These are phyloP conservation scores for Lineolata rhizophorae DNA, from an alignment of 495 filamentous ascomycete species.

Conservation along the genomic window DNA sequence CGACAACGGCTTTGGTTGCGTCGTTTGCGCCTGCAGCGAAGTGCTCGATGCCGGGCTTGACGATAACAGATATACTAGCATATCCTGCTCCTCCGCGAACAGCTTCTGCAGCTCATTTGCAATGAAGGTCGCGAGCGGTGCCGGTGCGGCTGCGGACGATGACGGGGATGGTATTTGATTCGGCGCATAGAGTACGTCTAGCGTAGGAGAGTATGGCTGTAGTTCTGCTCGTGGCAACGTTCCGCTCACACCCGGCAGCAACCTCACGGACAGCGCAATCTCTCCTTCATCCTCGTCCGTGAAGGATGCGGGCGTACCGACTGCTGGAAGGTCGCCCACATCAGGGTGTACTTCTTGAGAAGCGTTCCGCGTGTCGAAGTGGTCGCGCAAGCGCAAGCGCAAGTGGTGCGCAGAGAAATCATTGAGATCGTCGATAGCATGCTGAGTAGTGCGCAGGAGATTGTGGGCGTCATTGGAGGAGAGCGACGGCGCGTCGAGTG, in stretches of 20 bases:
- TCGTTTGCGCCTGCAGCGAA: background rate
- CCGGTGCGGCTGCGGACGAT: slow-evolving; percentile 49
- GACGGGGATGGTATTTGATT: slow-evolving; percentile 47
- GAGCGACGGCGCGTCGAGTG: slow-evolving; percentile 47
- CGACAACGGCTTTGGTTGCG: slow-evolving; percentile 17
- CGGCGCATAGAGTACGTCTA: slow-evolving; percentile 63
- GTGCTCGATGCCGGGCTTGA: slow-evolving; percentile 14
- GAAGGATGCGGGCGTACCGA: slow-evolving; percentile 1
- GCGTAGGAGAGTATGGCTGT: slow-evolving; percentile 41
- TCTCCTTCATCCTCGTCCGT: slow-evolving; percentile 17
- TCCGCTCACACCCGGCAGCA: slow-evolving; percentile 37
- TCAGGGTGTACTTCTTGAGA: slow-evolving; percentile 9
- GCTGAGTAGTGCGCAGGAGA: slow-evolving; percentile 65
- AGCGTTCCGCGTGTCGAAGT: slow-evolving; percentile 9
- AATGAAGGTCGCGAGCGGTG: slow-evolving; percentile 58
- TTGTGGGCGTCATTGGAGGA: slow-evolving; percentile 48
- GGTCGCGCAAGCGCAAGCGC: slow-evolving; percentile 44
- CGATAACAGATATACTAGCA: slow-evolving; percentile 62
- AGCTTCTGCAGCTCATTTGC: slow-evolving; percentile 55
- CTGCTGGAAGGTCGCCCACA: background rate
- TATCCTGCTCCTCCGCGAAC: slow-evolving; percentile 78
- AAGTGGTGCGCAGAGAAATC: slow-evolving; percentile 85
- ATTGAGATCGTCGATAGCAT: slow-evolving; percentile 73
- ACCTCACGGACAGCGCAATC: slow-evolving; percentile 44
- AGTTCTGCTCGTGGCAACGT: slow-evolving; percentile 34